Evolutionary conservation across 441 rosid species (phyloP).

Genomic region (Brassica balearica): DNA sequence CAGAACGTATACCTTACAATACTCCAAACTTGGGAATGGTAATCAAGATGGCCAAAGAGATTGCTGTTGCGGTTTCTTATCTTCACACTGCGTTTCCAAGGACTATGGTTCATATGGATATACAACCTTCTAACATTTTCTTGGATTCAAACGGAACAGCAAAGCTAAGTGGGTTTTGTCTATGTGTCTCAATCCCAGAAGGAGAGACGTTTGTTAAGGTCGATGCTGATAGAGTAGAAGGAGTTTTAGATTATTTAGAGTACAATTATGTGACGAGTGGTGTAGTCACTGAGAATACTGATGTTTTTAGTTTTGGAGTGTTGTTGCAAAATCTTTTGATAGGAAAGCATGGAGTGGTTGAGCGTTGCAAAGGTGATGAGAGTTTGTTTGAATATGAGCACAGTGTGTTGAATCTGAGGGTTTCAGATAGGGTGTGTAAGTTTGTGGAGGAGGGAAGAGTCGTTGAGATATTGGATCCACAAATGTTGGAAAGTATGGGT

Average conservation of each 20-base stretch:
- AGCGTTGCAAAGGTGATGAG: constrained; percentile 33
- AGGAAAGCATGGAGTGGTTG: background rate
- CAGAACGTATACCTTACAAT: constrained; percentile 36
- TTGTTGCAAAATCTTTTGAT: constrained; percentile 39
- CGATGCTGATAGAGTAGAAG: constrained; percentile 42
- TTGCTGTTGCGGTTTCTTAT: constrained; percentile 35
- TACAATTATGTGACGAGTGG: constrained; percentile 25
- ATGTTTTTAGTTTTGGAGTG: constrained; percentile 41
- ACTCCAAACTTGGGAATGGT: constrained; percentile 1
- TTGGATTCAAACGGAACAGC: constrained; percentile 32
- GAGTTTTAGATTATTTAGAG: constrained; percentile 31
- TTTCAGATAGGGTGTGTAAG: constrained; percentile 32
- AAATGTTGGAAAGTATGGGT: constrained; percentile 3
- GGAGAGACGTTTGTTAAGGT: constrained; percentile 42
- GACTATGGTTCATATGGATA: constrained; percentile 36
- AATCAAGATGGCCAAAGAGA: constrained; percentile 29
- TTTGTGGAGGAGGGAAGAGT: constrained; percentile 30
- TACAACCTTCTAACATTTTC: constrained; percentile 35
- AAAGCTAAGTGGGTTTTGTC: constrained; percentile 40
- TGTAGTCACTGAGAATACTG: constrained; percentile 13
- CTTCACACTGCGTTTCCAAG: constrained; percentile 39
- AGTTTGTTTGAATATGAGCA: constrained; percentile 11
- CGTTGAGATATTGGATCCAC: constrained; percentile 33
- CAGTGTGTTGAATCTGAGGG: constrained; percentile 28
- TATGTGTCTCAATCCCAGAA: constrained; percentile 33